Percentiles rank a stretch among this genome's conserved stretches.
phyloP scores from a whole-genome alignment of 2,329 filamentous ascomycete species.

The Geosmithia flava region DNA sequence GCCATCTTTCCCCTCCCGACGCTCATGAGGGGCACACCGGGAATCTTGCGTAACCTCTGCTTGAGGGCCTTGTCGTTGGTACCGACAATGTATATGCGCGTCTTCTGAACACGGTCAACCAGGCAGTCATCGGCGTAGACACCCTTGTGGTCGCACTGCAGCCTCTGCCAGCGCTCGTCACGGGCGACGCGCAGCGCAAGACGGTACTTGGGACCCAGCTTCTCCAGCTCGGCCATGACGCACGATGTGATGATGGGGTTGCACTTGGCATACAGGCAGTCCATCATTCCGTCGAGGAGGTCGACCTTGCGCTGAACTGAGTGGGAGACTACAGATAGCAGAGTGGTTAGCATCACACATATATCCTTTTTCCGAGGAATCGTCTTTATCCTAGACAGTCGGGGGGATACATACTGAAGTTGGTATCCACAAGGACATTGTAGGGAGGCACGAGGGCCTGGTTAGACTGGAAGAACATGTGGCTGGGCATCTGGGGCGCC shows the following conservation, averaged over 20 bases:
- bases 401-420: conserved; percentile 41
- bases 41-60: conserved; percentile 63
- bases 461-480: conserved; percentile 85
- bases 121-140: conserved; percentile 74
- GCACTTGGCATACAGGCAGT: conserved; percentile 84
- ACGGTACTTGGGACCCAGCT: conserved; percentile 78
- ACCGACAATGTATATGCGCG: conserved; percentile 67
- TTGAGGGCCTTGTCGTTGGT: conserved; percentile 73
- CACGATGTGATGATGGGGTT: conserved; percentile 72
- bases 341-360: too few species aligned
- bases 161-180: conserved; percentile 76
- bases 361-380: too few species aligned
- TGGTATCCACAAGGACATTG: conserved; percentile 70
- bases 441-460: conserved; percentile 77
- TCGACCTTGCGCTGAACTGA: conserved; percentile 87
- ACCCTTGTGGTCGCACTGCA: conserved; percentile 85
- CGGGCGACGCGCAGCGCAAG: conserved; percentile 76
- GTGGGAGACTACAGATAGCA: conserved; percentile 47
- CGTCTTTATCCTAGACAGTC: background rate
- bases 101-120: conserved; percentile 60
- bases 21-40: conserved; percentile 18
- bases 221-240: conserved; percentile 77
- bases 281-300: conserved; percentile 81
- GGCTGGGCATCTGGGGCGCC: conserved; percentile 69
- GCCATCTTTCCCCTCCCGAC: conserved; percentile 1